Conservation (phyloP, 2,329 filamentous ascomycete species). For the Zasmidium cellare region DNA sequence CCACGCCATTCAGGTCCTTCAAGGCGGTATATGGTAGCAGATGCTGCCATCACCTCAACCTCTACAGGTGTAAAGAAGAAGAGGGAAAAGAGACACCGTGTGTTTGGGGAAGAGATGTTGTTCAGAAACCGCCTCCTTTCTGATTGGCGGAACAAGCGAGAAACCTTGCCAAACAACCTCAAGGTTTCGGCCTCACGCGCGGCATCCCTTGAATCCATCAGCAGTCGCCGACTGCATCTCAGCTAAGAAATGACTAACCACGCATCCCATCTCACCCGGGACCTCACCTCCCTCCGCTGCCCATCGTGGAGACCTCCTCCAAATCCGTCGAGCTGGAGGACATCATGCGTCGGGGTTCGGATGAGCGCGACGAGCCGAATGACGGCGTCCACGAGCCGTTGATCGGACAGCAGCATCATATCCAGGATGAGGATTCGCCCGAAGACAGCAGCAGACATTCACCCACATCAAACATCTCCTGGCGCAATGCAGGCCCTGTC, state of each 20-base stretch:
- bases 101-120: too few relatives aligned
- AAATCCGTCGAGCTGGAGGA: not conserved
- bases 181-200: too few relatives aligned
- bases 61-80: too few relatives aligned
- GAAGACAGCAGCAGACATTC: not conserved
- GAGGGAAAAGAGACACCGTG: too few relatives aligned
- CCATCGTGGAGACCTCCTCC: not conserved
- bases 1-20: too few relatives aligned
- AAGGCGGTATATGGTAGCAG: too few relatives aligned
- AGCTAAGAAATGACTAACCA: not conserved
- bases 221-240: not conserved
- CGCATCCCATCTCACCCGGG: not conserved
- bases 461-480: not conserved
- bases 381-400: not conserved
- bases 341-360: not conserved
- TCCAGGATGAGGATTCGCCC: not conserved
- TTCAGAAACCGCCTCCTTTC: too few relatives aligned
- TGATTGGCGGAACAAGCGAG: too few relatives aligned
- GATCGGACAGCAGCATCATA: not conserved
- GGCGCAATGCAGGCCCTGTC: slow-evolving; percentile 30
- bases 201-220: too few relatives aligned
- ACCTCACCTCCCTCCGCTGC: not conserved
- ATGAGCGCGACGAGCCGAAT: not conserved
- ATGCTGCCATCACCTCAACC: too few relatives aligned
- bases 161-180: too few relatives aligned